Base-by-base conservation (phyloP, 2,329 filamentous ascomycete genomes). In the Zasmidium cellare region DNA sequence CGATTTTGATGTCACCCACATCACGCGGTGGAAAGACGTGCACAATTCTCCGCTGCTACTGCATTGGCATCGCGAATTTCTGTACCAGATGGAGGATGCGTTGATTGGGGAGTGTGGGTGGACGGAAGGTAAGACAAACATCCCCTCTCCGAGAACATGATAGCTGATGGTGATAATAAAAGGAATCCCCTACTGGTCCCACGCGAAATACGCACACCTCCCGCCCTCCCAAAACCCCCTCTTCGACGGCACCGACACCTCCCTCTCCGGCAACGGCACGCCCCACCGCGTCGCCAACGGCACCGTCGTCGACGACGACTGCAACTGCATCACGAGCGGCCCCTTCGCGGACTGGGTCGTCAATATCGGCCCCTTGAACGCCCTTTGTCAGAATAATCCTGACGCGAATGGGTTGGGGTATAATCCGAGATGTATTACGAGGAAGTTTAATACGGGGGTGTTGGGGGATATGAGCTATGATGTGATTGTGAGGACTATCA, bases 201-300 rank as follows among this genome's bases (percentile, higher is more conserved):
- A 81, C 78, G 75, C 75, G 2, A 75, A 75, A 55, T 79, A 77
- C 70, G 72, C 76, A 1, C 47, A 45, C 19, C 61, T 71, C 9
- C 76, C 83, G 28, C 58, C 66, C 7, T 35, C 60, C 28, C 74
- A 75, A 38, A 82, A 80, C 0, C 79, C 82, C 2, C 66, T 84
- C 53, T 84, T 86, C 52, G 82, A 86, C 62, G 83, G 83, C 48
- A 80, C 76, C 53, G 76, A 76, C 20, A 79, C 76, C 18, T 73
- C 76, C 16, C 58, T 71, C 12, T 63, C 64, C 35, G 66, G 66
- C 2, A 61, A 70, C 46, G 69, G 69, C 31, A 54, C 38, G 75
- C 50, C 50, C 7, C 50, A 38, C 22, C 56, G 52, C 11, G 57
- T 44, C 12, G 59, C 46, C 24, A 75, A 76, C 45, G 82, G 79